phyloP scores from a whole-genome alignment of 2,329 filamentous ascomycete species.

The Aspergillus sp. region DNA sequence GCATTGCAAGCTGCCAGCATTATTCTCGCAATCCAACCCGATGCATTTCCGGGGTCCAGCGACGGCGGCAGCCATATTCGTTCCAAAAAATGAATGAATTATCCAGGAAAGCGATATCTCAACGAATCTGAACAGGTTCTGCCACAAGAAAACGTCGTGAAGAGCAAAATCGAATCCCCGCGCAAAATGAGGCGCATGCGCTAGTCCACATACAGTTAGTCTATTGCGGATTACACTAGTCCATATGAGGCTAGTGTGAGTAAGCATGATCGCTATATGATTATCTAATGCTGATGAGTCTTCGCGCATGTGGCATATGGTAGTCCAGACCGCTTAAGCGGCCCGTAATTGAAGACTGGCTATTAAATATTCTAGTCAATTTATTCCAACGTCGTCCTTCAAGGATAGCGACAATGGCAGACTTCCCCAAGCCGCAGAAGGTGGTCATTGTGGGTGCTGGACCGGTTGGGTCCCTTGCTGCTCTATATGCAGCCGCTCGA shows the following conservation, averaged over 20 bases:
- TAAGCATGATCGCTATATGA: background rate
- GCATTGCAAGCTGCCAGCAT: conserved; percentile 79
- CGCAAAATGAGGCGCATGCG: background rate
- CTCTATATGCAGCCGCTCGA: conserved; percentile 80
- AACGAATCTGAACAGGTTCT: background rate
- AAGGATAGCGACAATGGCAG: background rate
- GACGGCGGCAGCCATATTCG: conserved; percentile 22
- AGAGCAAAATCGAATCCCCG: background rate
- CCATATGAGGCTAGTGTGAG: background rate
- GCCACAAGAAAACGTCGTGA: background rate
- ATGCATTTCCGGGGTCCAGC: conserved; percentile 51
- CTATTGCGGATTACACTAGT: background rate
- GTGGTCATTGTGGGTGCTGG: conserved; percentile 83
- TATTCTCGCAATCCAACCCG: conserved; percentile 75
- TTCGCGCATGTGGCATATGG: background rate
- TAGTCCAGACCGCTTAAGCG: too few relatives aligned
- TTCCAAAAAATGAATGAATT: background rate
- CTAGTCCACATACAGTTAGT: background rate
- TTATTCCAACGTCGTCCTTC: too few relatives aligned
- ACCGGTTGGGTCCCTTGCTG: conserved; percentile 84
- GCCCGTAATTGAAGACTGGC: too few relatives aligned
- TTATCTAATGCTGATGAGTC: too few relatives aligned
- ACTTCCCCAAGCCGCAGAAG: conserved; percentile 45
- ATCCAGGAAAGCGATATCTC: background rate
- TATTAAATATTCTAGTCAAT: too few relatives aligned